Evolutionary conservation across 805 yeast genomes (phyloP), one percentile per base, ranked within the genome.

Genomic region (Debaryomyces prosopidis): DNA sequence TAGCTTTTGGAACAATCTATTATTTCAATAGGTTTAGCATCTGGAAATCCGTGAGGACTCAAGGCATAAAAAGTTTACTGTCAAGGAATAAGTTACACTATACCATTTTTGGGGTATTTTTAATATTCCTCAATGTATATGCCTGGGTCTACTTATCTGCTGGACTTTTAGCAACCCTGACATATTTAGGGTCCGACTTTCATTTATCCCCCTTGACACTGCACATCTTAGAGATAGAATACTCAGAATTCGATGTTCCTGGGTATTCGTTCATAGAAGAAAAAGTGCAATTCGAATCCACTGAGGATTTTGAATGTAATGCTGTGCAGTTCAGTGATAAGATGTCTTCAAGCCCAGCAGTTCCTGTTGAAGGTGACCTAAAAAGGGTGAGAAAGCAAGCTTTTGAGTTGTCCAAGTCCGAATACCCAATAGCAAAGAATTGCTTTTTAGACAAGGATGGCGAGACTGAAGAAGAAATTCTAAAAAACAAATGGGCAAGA

Each of bases 401-500:
- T 9, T 15, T 17, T 4, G 34, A 43, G 12, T 31, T 52, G 34
- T 27, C 46, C 19, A 35, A 41, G 12, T 16, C 43, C 4, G 39
- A 42, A 4, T 44, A 50, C 20, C 40, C 41, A 15, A 43, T 44
- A 10, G 49, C 50, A 12, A 36, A 44, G 9, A 23, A 28, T 17
- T 51, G 45, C 32, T 52, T 52, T 23, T 36, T 41, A 17, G 56
- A 52, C 39, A 39, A 40, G 10, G 38, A 38, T 11, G 35, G 42
- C 16, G 53, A 52, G 39, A 27, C 39, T 8, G 56, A 50, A 19
- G 35, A 50, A 18, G 26, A 34, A 8, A 50, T 52, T 17, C 31
- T 52, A 5, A 30, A 34, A 3, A 28, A 32, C 4, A 50, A 52
- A 32, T 52, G 56, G 56, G 39, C 14, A 14, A 50, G 50, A 26